Conservation (phyloP, 306 rosid species). For the Vigna hirtella region DNA sequence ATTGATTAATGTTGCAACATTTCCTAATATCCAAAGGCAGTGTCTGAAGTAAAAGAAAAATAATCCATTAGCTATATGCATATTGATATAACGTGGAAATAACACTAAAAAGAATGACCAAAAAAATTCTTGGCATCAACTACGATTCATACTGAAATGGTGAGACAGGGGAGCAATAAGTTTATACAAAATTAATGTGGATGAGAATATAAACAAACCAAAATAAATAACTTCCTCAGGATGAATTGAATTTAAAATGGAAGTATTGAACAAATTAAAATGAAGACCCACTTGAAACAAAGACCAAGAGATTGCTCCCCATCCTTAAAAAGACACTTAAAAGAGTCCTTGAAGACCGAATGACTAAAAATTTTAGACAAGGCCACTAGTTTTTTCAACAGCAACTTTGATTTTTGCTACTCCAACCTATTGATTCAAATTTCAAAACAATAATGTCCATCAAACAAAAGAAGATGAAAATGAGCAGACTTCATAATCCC, state of each 20-base stretch:
- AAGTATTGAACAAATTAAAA: constrained; percentile 6
- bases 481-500: neutral
- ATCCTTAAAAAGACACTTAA: constrained; percentile 50
- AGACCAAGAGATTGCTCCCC: constrained; percentile 94
- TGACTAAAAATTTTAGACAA: constrained; percentile 63
- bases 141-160: neutral
- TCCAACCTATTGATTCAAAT: constrained; percentile 72
- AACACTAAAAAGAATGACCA: no score
- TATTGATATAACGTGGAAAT: no score
- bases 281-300: constrained; percentile 75
- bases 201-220: neutral
- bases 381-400: constrained; percentile 89
- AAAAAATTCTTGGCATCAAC: neutral
- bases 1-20: constrained; percentile 49
- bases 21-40: constrained; percentile 66
- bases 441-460: constrained; percentile 28
- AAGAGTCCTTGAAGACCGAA: no score
- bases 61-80: neutral
- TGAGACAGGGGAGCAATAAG: neutral
- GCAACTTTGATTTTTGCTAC: constrained; percentile 91
- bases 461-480: constrained; percentile 22
- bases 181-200: neutral
- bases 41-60: constrained; percentile 34
- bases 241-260: constrained; percentile 23
- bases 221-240: neutral